phyloP scores from a whole-genome alignment of 495 filamentous ascomycete species.

The Penicillium steckii region DNA sequence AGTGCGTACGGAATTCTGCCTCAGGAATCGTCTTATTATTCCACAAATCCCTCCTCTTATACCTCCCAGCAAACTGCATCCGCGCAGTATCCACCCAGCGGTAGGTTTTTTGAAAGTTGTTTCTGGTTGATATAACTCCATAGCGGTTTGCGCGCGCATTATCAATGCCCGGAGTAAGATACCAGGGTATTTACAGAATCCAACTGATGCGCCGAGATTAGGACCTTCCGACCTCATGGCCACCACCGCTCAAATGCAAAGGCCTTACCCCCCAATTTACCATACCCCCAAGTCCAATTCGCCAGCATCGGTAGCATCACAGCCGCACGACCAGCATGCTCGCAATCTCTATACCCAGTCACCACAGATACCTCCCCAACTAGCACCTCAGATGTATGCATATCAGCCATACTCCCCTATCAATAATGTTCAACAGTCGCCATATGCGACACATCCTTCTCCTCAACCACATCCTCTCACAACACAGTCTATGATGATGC shows the following conservation, averaged over 20 bases:
- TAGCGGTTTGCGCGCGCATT: neutral
- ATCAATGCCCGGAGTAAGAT: neutral
- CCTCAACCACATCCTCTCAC: constrained; percentile 66
- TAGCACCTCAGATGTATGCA: constrained; percentile 71
- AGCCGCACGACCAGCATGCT: constrained; percentile 81
- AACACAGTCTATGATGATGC: constrained; percentile 63
- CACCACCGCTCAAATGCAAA: constrained; percentile 76
- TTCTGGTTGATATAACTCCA: neutral
- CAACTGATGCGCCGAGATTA: constrained; percentile 31
- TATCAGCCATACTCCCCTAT: constrained; percentile 77
- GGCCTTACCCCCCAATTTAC: constrained; percentile 87
- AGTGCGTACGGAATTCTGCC: constrained; percentile 57
- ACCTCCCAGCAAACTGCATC: constrained; percentile 68
- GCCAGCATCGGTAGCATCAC: constrained; percentile 92
- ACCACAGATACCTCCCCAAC: constrained; percentile 69
- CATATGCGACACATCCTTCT: constrained; percentile 73
- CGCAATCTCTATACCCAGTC: constrained; percentile 81
- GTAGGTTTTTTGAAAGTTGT: constrained; percentile 51
- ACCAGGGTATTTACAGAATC: neutral
- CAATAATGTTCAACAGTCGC: constrained; percentile 65
- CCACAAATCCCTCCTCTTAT: constrained; percentile 65
- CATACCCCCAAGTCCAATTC: constrained; percentile 96
- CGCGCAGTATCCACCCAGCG: constrained; percentile 74
- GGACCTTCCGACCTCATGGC: constrained; percentile 93
- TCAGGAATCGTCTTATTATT: constrained; percentile 71